phyloP scores from a whole-genome alignment of 495 filamentous ascomycete species.

The Penicillium nucicola region DNA sequence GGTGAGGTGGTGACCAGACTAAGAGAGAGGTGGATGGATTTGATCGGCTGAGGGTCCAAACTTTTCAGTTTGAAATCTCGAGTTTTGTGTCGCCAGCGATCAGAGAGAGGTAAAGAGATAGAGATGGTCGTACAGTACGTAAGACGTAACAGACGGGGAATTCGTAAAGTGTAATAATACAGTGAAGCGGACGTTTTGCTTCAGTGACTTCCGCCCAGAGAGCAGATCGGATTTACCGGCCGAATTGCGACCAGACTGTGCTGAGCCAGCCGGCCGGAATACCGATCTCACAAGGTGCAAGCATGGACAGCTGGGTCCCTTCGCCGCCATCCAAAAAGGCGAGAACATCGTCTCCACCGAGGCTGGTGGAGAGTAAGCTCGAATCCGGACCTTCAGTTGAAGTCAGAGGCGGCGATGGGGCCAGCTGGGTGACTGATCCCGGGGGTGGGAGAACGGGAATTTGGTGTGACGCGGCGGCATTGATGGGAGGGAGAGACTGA shows the following conservation, averaged over 20 bases:
- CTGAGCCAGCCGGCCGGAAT: conserved; percentile 41
- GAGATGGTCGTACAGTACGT: conserved; percentile 14
- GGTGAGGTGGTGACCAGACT: background rate
- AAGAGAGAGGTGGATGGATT: conserved; percentile 2
- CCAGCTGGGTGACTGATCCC: conserved; percentile 30
- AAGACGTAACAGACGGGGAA: conserved; percentile 11
- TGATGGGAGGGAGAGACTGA: conserved; percentile 42
- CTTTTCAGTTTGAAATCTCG: background rate
- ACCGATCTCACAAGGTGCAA: conserved; percentile 33
- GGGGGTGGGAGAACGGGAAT: conserved; percentile 36
- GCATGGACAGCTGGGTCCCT: conserved; percentile 31
- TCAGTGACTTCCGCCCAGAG: background rate
- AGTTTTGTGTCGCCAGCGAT: conserved; percentile 6
- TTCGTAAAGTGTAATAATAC: conserved; percentile 23
- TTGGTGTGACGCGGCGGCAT: conserved; percentile 25
- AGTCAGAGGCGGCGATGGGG: conserved; percentile 37
- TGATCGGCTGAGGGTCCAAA: background rate
- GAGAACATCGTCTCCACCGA: conserved; percentile 46
- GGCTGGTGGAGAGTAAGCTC: conserved; percentile 32
- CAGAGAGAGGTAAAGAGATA: background rate
- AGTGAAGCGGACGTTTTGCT: background rate
- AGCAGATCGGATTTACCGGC: conserved; percentile 13
- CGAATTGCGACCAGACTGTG: conserved; percentile 38
- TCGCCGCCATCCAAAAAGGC: conserved; percentile 47
- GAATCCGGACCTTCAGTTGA: conserved; percentile 29